Evolutionary conservation across 176 grass and related monocot species (phyloP), one percentile per base, ranked within the genome.

Genomic region (Oryza brachyantha): DNA sequence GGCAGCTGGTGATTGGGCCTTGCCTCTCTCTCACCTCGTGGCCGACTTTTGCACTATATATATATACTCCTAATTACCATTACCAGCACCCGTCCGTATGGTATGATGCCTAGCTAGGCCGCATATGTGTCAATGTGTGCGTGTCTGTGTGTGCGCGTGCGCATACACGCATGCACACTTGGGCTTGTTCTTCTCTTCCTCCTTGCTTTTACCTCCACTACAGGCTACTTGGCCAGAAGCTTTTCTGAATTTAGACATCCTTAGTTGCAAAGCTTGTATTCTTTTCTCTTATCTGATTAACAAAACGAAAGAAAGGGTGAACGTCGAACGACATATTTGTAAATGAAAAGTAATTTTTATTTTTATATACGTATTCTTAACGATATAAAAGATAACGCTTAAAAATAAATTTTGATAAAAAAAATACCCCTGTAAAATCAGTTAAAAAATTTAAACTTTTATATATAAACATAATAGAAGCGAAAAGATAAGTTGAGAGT

Each of bases 31-130:
- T 66, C 73, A 87, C 45, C 65, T 78, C 65, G 59, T 83, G 87
- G 83, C 78, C 83, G 83, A 81, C 87, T 82, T 89, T 78, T 82
- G 60, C 37, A 24, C 10, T 72, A 72, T 89, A 81, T 83, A 75
- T 88, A 84, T 83, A 73, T 16, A 9, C 13, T 5, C 19, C 54
- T 5, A 19, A 14, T 16, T 50, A 50, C 13, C 19, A 39, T 1
- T 70, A 52, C 77, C 50, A n/a, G n/a, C n/a, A n/a, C 77, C 4
- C 4, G 31, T 32, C 31, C 31, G 3, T 32, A n/a, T n/a, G n/a
- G 76, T 70, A 62, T 70, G 27, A 52, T 52, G 57, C 43, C 26
- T 37, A 17, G 55, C 80, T 73, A 62, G 57, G 79, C 67, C 79
- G 69, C 69, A 83, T 61, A 29, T 62, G 40, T 69, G 69, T 84